Conservation (phyloP, 176 grass and related monocot species). For the Canna indica region DNA sequence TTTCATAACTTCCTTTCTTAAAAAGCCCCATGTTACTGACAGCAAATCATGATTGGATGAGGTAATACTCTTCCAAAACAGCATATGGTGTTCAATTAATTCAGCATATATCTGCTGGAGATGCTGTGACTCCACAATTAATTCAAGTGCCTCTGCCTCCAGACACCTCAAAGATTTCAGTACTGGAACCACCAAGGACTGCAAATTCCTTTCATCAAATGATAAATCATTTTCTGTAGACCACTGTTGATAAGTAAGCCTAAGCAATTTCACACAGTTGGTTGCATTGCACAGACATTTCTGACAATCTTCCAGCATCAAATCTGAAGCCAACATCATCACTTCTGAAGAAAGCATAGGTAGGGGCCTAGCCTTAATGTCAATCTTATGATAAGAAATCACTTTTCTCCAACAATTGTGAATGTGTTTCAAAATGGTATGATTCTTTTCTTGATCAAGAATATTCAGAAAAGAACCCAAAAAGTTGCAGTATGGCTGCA, state of each 20-base stretch:
- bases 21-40: slow-evolving; percentile 61
- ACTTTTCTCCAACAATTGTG: slow-evolving; percentile 42
- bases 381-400: slow-evolving; percentile 44
- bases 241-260: slow-evolving; percentile 63
- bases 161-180: slow-evolving; percentile 52
- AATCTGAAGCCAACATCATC: slow-evolving; percentile 39
- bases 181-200: slow-evolving; percentile 29
- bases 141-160: slow-evolving; percentile 48
- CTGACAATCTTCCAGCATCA: slow-evolving; percentile 31
- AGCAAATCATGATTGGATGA: slow-evolving; percentile 52
- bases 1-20: slow-evolving; percentile 62
- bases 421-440: slow-evolving; percentile 71
- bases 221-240: slow-evolving; percentile 36
- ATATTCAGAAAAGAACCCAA: slow-evolving; percentile 41
- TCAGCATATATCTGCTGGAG: slow-evolving; percentile 41
- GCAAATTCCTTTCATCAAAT: slow-evolving; percentile 23
- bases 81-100: slow-evolving; percentile 69
- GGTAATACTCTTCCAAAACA: slow-evolving; percentile 59
- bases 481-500: slow-evolving; percentile 62
- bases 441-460: slow-evolving; percentile 41
- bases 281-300: slow-evolving; percentile 29
- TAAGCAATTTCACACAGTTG: slow-evolving; percentile 50
- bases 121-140: slow-evolving; percentile 33
- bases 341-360: slow-evolving; percentile 49
- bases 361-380: slow-evolving; percentile 38